phyloP scores from a whole-genome alignment of 208 protist species.

The Wallacemonas sp. region DNA sequence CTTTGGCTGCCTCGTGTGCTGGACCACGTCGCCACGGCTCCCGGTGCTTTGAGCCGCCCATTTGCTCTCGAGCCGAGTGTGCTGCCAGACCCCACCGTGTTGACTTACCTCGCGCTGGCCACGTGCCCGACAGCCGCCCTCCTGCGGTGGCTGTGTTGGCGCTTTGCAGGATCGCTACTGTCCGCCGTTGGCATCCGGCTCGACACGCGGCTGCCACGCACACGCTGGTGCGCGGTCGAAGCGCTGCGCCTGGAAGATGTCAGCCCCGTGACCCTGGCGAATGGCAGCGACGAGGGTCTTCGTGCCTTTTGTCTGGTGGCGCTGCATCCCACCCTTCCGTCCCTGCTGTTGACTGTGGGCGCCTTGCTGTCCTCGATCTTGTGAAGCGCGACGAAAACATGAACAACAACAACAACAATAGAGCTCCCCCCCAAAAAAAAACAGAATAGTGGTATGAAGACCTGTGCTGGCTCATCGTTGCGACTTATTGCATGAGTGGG shows the following conservation, averaged over 20 bases:
- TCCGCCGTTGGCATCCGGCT: not conserved
- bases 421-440: not conserved
- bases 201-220: not conserved
- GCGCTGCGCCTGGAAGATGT: not conserved
- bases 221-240: not conserved
- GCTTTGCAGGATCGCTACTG: slow-evolving; percentile 13
- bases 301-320: not conserved
- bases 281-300: not conserved
- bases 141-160: slow-evolving; percentile 20
- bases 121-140: not conserved
- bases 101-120: not conserved
- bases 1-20: slow-evolving; percentile 33
- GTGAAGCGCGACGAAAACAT: not conserved
- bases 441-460: not conserved
- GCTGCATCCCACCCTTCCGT: not conserved
- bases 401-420: not conserved
- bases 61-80: too few species aligned
- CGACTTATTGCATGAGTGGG: slow-evolving; percentile 12
- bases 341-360: not conserved
- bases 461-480: not conserved
- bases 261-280: not conserved
- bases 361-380: not conserved
- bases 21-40: slow-evolving; percentile 11
- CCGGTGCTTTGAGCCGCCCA: not conserved
- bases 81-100: too few species aligned